Evolutionary conservation across 106 monocot species (phyloP), one percentile per base, ranked within the genome.

Genomic region (Chionographis japonica): DNA sequence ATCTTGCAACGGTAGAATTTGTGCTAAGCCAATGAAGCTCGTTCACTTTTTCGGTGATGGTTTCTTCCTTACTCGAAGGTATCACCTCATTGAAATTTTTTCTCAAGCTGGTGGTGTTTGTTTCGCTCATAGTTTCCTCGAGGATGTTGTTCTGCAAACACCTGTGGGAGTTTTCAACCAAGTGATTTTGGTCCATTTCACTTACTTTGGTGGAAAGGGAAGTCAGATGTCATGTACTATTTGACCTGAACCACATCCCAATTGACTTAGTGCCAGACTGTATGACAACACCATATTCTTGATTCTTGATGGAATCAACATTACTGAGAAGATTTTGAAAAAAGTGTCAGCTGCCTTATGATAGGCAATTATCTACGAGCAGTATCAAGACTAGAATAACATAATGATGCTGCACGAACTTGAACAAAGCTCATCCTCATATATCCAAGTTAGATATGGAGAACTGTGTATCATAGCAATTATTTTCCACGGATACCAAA

Each of bases 371-470:
- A 27, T 27, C 40, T 80, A 20, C 62, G 69, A 40, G 78, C 74
- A 74, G 78, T 74, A 43, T 80, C 74, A 80, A 85, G 80, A 42
- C 71, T 75, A 71, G 77, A 66, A 58, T 85, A 69, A 18, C 74
- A 78, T 13, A 90, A 55, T 52, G 87, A 80, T 49, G 90, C 75
- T 49, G 74, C 72, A 68, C 81, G 80, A 66, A 90, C 65, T 65
- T 71, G 58, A 69, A 68, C 61, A 52, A 87, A 78, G 39, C 68
- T 83, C 68, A 52, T 87, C 66, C 69, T 79, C 58, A 52, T 54
- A 65, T 70, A 73, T 67, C 82, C 90, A 87, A 75, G 9, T 35
- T 4, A 54, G 36, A 54, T 60, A 69, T 2, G 58, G 27, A 63
- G 35, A 37, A 43, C 50, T 52, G 20, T 14, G 62, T 62, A 40